Evolutionary conservation across 2,329 filamentous ascomycete genomes (phyloP), one percentile per base, ranked within the genome.

Genomic region (Pseudogymnoascus sp.): DNA sequence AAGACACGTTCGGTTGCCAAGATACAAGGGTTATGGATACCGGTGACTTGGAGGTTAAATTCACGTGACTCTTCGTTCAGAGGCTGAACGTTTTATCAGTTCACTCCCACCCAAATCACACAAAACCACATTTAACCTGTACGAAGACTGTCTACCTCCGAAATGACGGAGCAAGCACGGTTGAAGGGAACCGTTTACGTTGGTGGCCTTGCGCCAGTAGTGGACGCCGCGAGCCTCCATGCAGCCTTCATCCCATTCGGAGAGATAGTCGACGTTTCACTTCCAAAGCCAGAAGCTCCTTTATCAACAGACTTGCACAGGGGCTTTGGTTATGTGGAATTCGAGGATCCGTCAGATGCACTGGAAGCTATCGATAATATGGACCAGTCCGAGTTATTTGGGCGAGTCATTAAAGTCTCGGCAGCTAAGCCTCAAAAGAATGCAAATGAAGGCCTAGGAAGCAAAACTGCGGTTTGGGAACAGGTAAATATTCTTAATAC

Each of bases 301-400:
- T 92, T 90, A 66, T 85, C 89, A 5, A 85, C 83, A 59, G 90
- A 95, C 42, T 79, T 86, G 31, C 94, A 99, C 75, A 83, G 92
- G 61, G 94, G 95, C 0, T 99, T 97, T 75, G 94, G 92, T 64
- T 97, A 99, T 74, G 90, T 99, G 60, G 94, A 99, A 73, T 99
- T 90, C 72, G 92, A 97, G 70, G 84, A 91, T 63, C 82, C 86
- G 11, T 84, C 88, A 63, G 94, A 99, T 76, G 93, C 92, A 28
- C 87, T 87, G 71, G 93, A 97, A 76, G 94, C 94, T 60, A 96
- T 99, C 74, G 92, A 97, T 80, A 99, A 99, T 74, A 97, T 99
- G 93, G 91, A 99, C 73, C 92, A 96, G 74, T 89, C 92, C 65
- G 93, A 97, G 77, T 84, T 99, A 53, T 97, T 93, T 73, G 95